Evolutionary conservation across 2,329 filamentous ascomycete genomes (phyloP).

Genomic region (Penicillium sp.): DNA sequence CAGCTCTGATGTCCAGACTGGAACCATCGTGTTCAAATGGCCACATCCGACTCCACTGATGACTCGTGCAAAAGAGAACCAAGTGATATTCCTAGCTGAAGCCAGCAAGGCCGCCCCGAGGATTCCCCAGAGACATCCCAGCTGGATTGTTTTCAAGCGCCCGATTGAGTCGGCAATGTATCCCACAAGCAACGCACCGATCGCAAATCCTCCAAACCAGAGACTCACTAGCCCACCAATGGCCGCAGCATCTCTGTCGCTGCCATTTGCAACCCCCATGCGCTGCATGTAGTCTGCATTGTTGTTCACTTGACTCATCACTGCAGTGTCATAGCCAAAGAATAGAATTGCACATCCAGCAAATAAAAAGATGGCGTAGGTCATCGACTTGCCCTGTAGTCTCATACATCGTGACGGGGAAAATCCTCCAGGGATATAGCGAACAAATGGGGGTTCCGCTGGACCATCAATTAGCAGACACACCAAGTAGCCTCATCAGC

Average conservation of each 20-base stretch:
- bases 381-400: constrained; percentile 8
- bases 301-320: constrained; percentile 33
- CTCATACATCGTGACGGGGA: constrained; percentile 15
- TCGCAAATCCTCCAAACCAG: constrained; percentile 32
- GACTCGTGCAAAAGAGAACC: constrained; percentile 29
- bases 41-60: constrained; percentile 34
- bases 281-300: constrained; percentile 29
- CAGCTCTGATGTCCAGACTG: constrained; percentile 33
- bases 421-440: constrained; percentile 13
- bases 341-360: constrained; percentile 25
- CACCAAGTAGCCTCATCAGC: neutral
- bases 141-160: constrained; percentile 29
- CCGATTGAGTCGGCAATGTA: constrained; percentile 31
- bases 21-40: constrained; percentile 31
- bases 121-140: constrained; percentile 31
- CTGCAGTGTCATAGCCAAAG: constrained; percentile 29
- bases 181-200: constrained; percentile 29
- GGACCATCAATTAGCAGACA: neutral
- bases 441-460: constrained; percentile 9
- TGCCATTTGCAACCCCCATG: constrained; percentile 24
- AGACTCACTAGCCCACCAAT: constrained; percentile 32
- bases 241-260: constrained; percentile 27
- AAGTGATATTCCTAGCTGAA: constrained; percentile 29
- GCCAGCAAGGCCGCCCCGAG: constrained; percentile 27
- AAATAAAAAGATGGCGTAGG: constrained; percentile 16